These are phyloP conservation scores for Fusarium sp. DNA, from an alignment of 2,329 filamentous ascomycete genomes.

Conservation along the genomic window DNA sequence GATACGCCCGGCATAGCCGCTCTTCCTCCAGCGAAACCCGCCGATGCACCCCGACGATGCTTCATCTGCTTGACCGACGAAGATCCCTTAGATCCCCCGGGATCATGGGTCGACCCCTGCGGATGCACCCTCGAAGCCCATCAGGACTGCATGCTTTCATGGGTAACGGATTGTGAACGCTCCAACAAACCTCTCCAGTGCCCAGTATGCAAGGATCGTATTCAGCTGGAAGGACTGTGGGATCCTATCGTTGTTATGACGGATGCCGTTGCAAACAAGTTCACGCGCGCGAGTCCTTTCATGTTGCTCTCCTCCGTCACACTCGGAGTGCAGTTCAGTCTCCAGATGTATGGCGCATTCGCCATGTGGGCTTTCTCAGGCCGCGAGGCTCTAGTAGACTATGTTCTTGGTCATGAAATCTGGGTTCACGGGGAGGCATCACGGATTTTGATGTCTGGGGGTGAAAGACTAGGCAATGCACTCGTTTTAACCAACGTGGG, in stretches of 20 bases:
- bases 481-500: slow-evolving; percentile 57
- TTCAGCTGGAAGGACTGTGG: slow-evolving; percentile 77
- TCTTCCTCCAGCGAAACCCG: neutral
- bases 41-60: slow-evolving; percentile 57
- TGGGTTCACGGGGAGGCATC: slow-evolving; percentile 40
- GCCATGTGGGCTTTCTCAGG: slow-evolving; percentile 64
- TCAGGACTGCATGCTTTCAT: slow-evolving; percentile 87
- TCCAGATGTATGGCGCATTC: slow-evolving; percentile 63
- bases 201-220: slow-evolving; percentile 88
- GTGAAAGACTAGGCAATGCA: slow-evolving; percentile 47
- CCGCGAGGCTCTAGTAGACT: slow-evolving; percentile 54
- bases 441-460: slow-evolving; percentile 38
- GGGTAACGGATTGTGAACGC: slow-evolving; percentile 89
- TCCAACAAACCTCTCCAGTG: slow-evolving; percentile 76
- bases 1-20: neutral
- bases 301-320: slow-evolving; percentile 70
- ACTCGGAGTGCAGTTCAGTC: slow-evolving; percentile 60
- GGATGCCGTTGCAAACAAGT: slow-evolving; percentile 64
- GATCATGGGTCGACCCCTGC: slow-evolving; percentile 85
- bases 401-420: slow-evolving; percentile 51
- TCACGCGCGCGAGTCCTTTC: slow-evolving; percentile 67
- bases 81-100: slow-evolving; percentile 57
- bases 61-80: slow-evolving; percentile 72
- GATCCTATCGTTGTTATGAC: slow-evolving; percentile 77
- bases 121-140: slow-evolving; percentile 91